These are phyloP conservation scores for Omphalea diandra DNA, from an alignment of 441 rosid genomes.

Conservation along the genomic window DNA sequence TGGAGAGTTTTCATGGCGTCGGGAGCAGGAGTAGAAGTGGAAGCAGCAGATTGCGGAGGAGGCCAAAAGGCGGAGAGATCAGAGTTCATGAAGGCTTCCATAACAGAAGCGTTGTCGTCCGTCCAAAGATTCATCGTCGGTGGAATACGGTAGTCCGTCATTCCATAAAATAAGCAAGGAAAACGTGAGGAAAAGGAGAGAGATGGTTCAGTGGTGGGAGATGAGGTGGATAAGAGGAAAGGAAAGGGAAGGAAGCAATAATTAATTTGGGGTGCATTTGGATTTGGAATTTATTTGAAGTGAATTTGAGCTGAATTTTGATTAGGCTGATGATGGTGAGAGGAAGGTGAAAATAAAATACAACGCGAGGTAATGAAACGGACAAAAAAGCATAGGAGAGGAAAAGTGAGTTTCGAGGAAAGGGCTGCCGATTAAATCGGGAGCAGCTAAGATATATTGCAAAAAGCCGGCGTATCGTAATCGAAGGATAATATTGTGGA, in stretches of 20 bases:
- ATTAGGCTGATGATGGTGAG: background rate
- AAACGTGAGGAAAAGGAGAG: background rate
- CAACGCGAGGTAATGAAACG: background rate
- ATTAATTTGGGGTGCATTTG: slow-evolving; percentile 28
- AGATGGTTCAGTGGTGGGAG: background rate
- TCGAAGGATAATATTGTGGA: background rate
- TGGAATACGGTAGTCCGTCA: slow-evolving; percentile 53
- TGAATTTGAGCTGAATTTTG: slow-evolving; percentile 40
- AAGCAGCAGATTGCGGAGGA: slow-evolving; percentile 46
- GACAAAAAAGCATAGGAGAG: background rate
- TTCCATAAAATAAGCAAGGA: slow-evolving; percentile 27
- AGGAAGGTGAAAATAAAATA: background rate
- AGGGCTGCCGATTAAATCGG: slow-evolving; percentile 37
- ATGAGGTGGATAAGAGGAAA: background rate
- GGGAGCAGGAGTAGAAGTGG: slow-evolving; percentile 28
- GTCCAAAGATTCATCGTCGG: slow-evolving; percentile 76
- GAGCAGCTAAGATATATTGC: background rate
- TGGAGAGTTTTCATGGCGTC: slow-evolving; percentile 17
- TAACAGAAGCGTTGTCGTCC: slow-evolving; percentile 77
- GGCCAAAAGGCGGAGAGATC: slow-evolving; percentile 74
- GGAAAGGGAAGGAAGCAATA: background rate
- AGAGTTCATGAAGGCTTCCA: slow-evolving; percentile 89
- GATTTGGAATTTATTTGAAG: slow-evolving; percentile 42
- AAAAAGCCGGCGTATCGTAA: slow-evolving; percentile 17
- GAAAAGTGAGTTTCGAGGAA: slow-evolving; percentile 24